Base-by-base conservation (phyloP, 2,329 filamentous ascomycete species). In the Ciborinia camelliae region DNA sequence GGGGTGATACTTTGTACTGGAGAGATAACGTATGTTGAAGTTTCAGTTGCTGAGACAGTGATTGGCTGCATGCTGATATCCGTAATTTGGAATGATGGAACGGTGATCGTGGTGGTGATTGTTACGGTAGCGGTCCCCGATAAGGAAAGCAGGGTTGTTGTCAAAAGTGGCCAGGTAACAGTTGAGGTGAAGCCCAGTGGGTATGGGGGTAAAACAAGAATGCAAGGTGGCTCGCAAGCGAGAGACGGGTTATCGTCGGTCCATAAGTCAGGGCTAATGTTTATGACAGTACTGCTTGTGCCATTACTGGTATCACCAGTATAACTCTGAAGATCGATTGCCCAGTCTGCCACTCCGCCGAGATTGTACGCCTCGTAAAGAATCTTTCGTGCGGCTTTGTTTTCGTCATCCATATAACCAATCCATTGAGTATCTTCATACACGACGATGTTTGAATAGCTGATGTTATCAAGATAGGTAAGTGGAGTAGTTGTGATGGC, bases 341-440 rank as follows among this genome's bases (percentile, higher is more conserved):
- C 75, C 75, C 75, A 78, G 52, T 77, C 72, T 28, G 69, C 66
- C 18, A 66, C 75, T 3, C 75, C 75, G 4, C 64, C 71, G 47
- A 77, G 69, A 51, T 73, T 73, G 8, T 69, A 50, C 0, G 23
- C 50, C 45, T 71, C 39, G 60, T 72, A 77, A 0, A 67, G 28
- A 2, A 45, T 43, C 1, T 48, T 60, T 20, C 75, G 72, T 1
- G 30, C 32, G 1, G 51, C 23, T 48, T 75, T 76, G 23, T 61
- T 74, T 0, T 48, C 57, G 9, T 63, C 43, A 26, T 65, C 62
- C 71, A 71, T 72, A 54, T 75, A 75, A 60, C 61, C 73, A n/a
- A 70, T 60, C 57, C 74, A 73, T 35, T 76, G 73, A 3, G 66
- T 67, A 47, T 75, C 72, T 59, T 66, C 69, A 43, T 67, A 71